Conservation (phyloP, 2,329 filamentous ascomycete genomes). For the Ophiostoma sp. region DNA sequence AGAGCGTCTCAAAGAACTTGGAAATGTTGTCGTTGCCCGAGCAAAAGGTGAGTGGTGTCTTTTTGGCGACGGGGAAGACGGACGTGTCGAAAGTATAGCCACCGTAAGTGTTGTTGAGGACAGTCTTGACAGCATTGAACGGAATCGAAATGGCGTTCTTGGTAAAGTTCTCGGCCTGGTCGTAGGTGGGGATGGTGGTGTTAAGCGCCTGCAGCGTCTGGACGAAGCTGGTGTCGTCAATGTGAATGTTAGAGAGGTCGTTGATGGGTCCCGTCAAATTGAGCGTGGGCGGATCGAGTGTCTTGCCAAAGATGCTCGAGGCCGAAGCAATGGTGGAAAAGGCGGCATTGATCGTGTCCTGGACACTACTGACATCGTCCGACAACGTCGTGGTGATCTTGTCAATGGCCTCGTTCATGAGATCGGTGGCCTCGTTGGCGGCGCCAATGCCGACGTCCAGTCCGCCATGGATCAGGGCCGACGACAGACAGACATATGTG, state of each 20-base stretch:
- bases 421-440: slow-evolving; percentile 45
- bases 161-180: slow-evolving; percentile 79
- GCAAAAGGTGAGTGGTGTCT: slow-evolving; percentile 83
- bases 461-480: slow-evolving; percentile 76
- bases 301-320: slow-evolving; percentile 46
- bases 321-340: slow-evolving; percentile 57
- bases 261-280: slow-evolving; percentile 66
- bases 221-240: slow-evolving; percentile 67
- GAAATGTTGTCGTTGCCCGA: slow-evolving; percentile 79
- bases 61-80: slow-evolving; percentile 78
- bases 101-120: slow-evolving; percentile 70
- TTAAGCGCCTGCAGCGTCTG: slow-evolving; percentile 72
- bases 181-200: slow-evolving; percentile 76
- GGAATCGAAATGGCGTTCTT: slow-evolving; percentile 72
- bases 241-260: slow-evolving; percentile 67
- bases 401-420: slow-evolving; percentile 54
- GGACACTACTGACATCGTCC: slow-evolving; percentile 43
- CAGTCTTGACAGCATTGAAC: slow-evolving; percentile 74
- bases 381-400: slow-evolving; percentile 58
- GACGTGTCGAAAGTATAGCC: slow-evolving; percentile 76
- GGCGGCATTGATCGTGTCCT: slow-evolving; percentile 57
- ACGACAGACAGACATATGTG: slow-evolving; percentile 88
- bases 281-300: slow-evolving; percentile 46
- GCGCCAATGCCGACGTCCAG: slow-evolving; percentile 63
- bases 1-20: slow-evolving; percentile 76